phyloP scores from a whole-genome alignment of 768 basidiomycete genomes.

The Agaricus sinodeliciosus region DNA sequence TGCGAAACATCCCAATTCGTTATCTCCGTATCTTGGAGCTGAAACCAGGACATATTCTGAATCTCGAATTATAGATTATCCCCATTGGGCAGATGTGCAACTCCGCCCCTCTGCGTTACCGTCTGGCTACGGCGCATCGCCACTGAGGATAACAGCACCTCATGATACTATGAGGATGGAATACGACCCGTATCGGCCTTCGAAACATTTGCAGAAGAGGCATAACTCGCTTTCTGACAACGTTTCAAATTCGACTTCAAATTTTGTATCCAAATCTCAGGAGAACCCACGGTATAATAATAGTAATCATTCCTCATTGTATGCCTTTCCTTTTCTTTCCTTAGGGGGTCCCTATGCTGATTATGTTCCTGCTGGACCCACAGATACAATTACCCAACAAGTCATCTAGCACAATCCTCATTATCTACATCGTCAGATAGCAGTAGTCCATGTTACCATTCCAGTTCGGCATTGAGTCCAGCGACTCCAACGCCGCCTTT shows the following conservation, averaged over 20 bases:
- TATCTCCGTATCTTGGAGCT: not conserved
- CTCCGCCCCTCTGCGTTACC: not conserved
- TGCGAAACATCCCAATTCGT: not conserved
- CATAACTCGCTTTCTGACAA: not conserved
- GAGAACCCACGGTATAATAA: not conserved
- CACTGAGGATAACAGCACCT: not conserved
- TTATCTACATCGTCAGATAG: not conserved
- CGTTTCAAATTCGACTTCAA: not conserved
- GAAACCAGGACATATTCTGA: not conserved
- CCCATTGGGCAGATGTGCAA: constrained; percentile 2
- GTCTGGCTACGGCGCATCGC: not conserved
- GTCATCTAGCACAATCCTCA: not conserved
- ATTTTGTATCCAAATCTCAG: not conserved
- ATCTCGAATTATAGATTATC: not conserved
- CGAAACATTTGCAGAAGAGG: not conserved
- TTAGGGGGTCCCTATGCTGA: not conserved
- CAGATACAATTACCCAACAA: not conserved
- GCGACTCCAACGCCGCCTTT: constrained; percentile 1
- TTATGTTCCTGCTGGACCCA: not conserved
- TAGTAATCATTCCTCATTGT: not conserved
- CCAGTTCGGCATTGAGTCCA: not conserved
- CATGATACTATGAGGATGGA: not conserved
- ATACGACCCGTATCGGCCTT: constrained; percentile 2
- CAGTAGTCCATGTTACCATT: not conserved
- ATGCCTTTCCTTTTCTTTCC: not conserved